These are phyloP conservation scores for Trichosporon asahii DNA, from an alignment of 1,284 basidiomycete species.

Conservation along the genomic window DNA sequence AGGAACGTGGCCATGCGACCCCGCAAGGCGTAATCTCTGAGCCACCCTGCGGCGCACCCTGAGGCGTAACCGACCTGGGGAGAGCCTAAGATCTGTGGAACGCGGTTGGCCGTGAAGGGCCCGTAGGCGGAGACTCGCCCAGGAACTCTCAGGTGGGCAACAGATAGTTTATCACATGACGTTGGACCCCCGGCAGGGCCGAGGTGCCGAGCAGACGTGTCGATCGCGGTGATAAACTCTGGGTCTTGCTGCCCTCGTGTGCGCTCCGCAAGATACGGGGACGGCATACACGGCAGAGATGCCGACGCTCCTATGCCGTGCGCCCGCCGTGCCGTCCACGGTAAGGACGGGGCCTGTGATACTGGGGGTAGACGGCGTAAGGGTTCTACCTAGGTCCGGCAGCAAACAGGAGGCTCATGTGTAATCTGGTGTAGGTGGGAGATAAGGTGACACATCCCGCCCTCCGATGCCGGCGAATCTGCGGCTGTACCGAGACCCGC, in stretches of 20 bases:
- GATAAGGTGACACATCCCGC: slow-evolving; percentile 3
- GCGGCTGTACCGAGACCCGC: not conserved
- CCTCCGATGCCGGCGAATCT: not conserved
- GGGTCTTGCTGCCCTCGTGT: not conserved
- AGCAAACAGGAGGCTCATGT: not conserved
- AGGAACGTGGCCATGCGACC: not conserved
- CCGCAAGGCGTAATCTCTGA: not conserved
- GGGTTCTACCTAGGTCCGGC: not conserved
- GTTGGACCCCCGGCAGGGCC: not conserved
- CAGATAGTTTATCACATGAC: not conserved
- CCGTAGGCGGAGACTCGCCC: not conserved
- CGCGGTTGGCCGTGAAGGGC: not conserved
- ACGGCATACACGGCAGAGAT: not conserved
- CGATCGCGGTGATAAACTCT: not conserved
- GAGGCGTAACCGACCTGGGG: not conserved
- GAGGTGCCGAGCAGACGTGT: not conserved
- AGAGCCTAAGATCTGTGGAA: not conserved
- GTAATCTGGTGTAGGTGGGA: not conserved
- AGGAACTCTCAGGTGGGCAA: not conserved
- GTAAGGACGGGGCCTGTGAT: not conserved
- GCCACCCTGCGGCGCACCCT: not conserved
- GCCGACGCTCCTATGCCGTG: not conserved
- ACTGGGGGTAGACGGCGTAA: not conserved
- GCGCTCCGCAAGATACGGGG: not conserved
- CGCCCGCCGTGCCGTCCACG: not conserved